phyloP scores from a whole-genome alignment of 2,329 filamentous ascomycete species.

The Gaeumannomyces tritici region DNA sequence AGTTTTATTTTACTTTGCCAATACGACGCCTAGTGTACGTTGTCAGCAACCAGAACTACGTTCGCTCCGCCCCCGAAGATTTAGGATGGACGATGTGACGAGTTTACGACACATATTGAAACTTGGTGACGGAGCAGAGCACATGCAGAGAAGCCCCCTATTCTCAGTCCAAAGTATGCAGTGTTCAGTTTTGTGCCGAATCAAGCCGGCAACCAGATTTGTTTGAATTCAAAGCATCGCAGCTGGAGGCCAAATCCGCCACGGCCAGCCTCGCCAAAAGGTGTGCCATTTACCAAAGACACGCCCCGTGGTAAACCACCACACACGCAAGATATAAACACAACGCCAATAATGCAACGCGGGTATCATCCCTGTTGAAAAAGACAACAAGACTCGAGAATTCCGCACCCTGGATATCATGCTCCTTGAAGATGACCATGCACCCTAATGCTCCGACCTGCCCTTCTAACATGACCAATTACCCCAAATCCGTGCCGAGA shows the following conservation, averaged over 20 bases:
- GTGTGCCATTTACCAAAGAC: not conserved
- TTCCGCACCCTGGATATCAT: not conserved
- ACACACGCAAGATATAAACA: not conserved
- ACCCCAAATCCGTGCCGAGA: not conserved
- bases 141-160: not conserved
- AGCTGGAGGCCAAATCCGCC: not conserved
- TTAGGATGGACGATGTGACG: not conserved
- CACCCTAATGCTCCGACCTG: not conserved
- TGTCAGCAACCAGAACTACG: not conserved
- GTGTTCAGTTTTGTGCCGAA: too few relatives aligned
- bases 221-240: not conserved
- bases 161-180: too few relatives aligned
- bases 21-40: not conserved
- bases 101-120: too few relatives aligned
- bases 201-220: not conserved
- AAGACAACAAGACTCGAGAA: not conserved
- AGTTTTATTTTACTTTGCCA: not conserved
- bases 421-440: not conserved
- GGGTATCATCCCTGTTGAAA: not conserved
- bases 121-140: too few relatives aligned
- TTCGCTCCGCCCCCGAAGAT: not conserved
- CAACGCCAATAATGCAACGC: constrained; percentile 1
- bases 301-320: not conserved
- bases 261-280: too few relatives aligned
- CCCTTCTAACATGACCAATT: not conserved